Base-by-base conservation (phyloP, 1,139 yeast genomes). In the Debaryomyces robertsiae region DNA sequence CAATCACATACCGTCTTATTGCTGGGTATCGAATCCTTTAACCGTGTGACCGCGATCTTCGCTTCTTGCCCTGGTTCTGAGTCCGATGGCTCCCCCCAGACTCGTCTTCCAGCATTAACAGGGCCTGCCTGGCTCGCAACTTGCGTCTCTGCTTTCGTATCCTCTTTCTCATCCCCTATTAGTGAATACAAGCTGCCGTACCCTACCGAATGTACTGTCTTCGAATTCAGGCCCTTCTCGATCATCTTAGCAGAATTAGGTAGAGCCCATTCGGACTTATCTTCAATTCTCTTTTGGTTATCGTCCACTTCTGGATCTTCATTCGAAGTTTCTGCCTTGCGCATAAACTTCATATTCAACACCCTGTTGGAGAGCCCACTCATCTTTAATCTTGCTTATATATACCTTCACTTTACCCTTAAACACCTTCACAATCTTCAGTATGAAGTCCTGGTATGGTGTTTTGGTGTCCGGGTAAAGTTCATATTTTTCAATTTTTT, bases 291-390 rank as follows among this genome's bases (percentile, higher is more conserved):
- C 38, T 60, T 68, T 23, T 53, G 54, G 17, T 57, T 49, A 25
- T 65, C 72, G 31, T 69, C 71, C 25, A 62, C 64, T 36, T 63
- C 59, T 32, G 61, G 57, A 32, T 58, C 40, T 61, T 63, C 41
- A 61, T 65, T 38, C 54, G 42, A 27, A 41, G 33, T 51, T n/a
- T 53, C 62, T 3, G 65, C 57, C 36, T 58, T 63, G 44, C 63
- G 67, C 78, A 73, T 73, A 75, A 73, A 73, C 73, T 84, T 84
- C 91, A 84, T 84, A 73, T 80, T 82, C 77, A 80, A 65, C 52
- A 84, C 82, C 52, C 84, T 70, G 50, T 75, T 73, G n/a, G 89
- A 82, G 50, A 82, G 69, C 27, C 68, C 63, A 48, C 76, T 63
- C 67, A 73, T 75, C 27, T 29, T 28, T 6, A 5, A 6, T 25